Conservation (phyloP, 2,329 filamentous ascomycete species). For the Pseudopithomyces chartarum region DNA sequence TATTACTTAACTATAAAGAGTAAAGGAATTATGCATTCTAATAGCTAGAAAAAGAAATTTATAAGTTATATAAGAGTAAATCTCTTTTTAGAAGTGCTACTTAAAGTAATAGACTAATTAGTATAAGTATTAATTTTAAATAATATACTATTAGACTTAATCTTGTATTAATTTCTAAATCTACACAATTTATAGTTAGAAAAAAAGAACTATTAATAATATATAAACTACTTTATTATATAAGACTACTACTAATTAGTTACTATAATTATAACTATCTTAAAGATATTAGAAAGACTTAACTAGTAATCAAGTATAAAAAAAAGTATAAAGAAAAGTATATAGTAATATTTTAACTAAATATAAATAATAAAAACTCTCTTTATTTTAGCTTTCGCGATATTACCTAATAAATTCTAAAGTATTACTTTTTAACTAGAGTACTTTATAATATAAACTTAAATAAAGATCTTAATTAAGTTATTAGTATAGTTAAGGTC, state of each 20-base stretch:
- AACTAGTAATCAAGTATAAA: conserved; percentile 29
- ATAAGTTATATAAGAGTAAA: conserved; percentile 19
- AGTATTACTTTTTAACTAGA: no score
- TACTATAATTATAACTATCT: conserved; percentile 44
- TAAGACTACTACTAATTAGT: background rate
- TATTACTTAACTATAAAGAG: conserved; percentile 16
- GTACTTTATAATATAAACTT: no score
- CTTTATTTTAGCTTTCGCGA: conserved; percentile 44
- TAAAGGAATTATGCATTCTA: conserved; percentile 10
- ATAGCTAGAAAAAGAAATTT: conserved; percentile 19
- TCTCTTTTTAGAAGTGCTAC: conserved; percentile 10
- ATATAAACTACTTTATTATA: conserved; percentile 4
- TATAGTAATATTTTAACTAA: conserved; percentile 52
- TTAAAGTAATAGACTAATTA: conserved; percentile 16
- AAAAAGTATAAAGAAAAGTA: conserved; percentile 17
- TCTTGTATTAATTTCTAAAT: conserved; percentile 13
- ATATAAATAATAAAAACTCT: conserved; percentile 44
- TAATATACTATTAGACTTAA: conserved; percentile 13
- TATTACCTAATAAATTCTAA: conserved; percentile 34
- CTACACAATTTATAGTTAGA: conserved; percentile 10
- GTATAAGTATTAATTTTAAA: conserved; percentile 16
- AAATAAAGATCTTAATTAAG: conserved; percentile 28
- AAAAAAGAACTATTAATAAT: conserved; percentile 8
- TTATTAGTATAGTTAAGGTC: conserved; percentile 39
- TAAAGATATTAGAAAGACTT: conserved; percentile 54